Base-by-base conservation (phyloP, 2,329 filamentous ascomycete species). In the Emericellopsis cladophorae region DNA sequence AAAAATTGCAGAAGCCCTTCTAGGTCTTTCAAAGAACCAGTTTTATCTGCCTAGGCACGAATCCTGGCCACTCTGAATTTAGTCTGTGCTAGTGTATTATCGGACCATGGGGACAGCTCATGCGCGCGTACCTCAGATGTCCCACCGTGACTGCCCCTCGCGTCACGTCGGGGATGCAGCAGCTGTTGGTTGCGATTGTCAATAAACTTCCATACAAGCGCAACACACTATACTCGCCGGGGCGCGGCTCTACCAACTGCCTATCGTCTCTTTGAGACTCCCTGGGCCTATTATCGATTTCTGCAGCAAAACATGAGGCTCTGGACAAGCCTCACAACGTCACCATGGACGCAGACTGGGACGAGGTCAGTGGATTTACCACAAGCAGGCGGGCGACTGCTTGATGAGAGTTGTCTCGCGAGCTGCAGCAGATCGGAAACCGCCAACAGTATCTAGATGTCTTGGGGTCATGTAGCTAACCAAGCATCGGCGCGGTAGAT, bases 281-380 rank as follows among this genome's bases (percentile, higher is more conserved):
- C 14, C 21, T 14, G 36, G 21, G 5, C 5, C 4, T 21, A 26
- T 3, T 16, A 37, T 37, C 4, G 4, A n/a, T 15, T 47, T 21
- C 18, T 45, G 29, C 23, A 26, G 40, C 41, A 45, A 52, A 51
- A 47, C 54, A 62, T 64, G 59, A 46, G 51, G 50, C 49, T 46
- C 44, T 47, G 46, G 55, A 60, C 49, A 53, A 62, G 62, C 56
- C 54, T 51, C 50, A 61, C 50, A 46, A 53, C 50, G 57, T 49
- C 54, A 66, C 61, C 55, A 80, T 80, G 76, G 76, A 81, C 61
- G 73, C 69, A 60, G 76, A 80, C 61, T 81, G 76, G 76, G 75
- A 78, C 63, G 75, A 81, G 70, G 76, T 75, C 61, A 55, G 71
- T 64, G 22, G 8, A 7, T 23, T n/a, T 9, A 37, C 12, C 18